Base-by-base conservation (phyloP, 768 basidiomycete species). In the Macrolepiota albuminosa region DNA sequence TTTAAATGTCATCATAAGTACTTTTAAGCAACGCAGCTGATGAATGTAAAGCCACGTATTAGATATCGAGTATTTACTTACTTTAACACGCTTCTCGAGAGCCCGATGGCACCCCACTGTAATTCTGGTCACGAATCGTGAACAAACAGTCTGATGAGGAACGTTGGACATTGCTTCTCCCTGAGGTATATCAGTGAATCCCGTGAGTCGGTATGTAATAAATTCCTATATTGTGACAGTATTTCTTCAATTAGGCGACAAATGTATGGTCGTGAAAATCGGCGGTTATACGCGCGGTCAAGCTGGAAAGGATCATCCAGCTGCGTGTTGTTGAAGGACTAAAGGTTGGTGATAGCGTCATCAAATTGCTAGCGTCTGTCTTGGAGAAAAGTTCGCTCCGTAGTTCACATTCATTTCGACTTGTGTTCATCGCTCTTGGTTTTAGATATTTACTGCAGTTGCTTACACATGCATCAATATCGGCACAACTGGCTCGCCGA, bases 1-100 rank as follows among this genome's bases (percentile, higher is more conserved):
- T 21, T 21, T 21, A 21, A 21, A 21, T 21, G 21, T 21, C 21
- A 21, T 21, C 21, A 14, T 40, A 42, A 4, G 34, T 16, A 16
- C 24, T 18, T 51, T 31, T 31, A 16, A 24, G n/a, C 46, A 7
- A 47, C 46, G 46, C 13, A 40, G 39, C 14, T 40, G 14, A 16
- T 68, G 36, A 37, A 37, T 9, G 36, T 40, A 39, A 37, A 95
- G 98, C 16, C 96, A 98, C 76, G 98, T 98, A 95, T 86, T 98
- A 61, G 96, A 98, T 72, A 95, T 98, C 67, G 96, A 99, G 72
- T 97, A 95, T 72, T 99, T 79, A 97, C 96, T 5, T 99, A 95
- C 75, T 83, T 98, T 37, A 98, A 98, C 73, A 87, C 93, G 9
- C 82, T 97, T 8, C 83, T 98, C 48, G 97, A 98, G 73, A 94